These are phyloP conservation scores for Spizellomyces sp. DNA, from an alignment of 192 early-diverging fungal species.

Conservation along the genomic window DNA sequence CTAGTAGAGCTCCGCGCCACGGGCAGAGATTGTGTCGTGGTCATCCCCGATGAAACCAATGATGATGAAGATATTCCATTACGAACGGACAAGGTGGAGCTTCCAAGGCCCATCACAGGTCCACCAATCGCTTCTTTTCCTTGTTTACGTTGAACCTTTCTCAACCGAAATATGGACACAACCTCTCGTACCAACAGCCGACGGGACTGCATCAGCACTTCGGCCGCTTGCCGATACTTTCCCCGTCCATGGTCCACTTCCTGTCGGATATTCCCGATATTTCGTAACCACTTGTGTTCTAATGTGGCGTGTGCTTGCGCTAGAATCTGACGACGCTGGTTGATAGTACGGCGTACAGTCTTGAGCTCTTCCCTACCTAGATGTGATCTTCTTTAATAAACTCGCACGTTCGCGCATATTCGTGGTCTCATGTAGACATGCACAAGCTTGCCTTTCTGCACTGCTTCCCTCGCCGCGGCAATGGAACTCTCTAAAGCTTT, in stretches of 20 bases:
- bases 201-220: conserved; percentile 27
- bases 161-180: conserved; percentile 42
- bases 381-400: background rate
- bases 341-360: background rate
- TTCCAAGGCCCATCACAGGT: background rate
- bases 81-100: background rate
- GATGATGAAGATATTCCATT: background rate
- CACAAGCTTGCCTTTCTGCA: background rate
- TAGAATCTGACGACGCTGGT: too few relatives aligned
- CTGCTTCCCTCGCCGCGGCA: background rate
- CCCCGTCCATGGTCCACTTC: background rate
- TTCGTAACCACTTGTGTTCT: background rate
- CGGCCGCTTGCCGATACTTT: conserved; percentile 11
- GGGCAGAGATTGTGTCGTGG: too few relatives aligned
- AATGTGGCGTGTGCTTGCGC: too few relatives aligned
- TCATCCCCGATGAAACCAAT: too few relatives aligned
- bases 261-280: background rate
- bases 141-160: conserved; percentile 32
- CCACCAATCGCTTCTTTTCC: conserved; percentile 1
- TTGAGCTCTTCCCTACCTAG: background rate
- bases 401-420: background rate
- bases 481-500: background rate
- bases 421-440: background rate
- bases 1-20: too few relatives aligned
- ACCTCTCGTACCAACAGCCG: conserved; percentile 44